Evolutionary conservation across 148 eudicot genomes (phyloP).

Genomic region (Camellia japonica): DNA sequence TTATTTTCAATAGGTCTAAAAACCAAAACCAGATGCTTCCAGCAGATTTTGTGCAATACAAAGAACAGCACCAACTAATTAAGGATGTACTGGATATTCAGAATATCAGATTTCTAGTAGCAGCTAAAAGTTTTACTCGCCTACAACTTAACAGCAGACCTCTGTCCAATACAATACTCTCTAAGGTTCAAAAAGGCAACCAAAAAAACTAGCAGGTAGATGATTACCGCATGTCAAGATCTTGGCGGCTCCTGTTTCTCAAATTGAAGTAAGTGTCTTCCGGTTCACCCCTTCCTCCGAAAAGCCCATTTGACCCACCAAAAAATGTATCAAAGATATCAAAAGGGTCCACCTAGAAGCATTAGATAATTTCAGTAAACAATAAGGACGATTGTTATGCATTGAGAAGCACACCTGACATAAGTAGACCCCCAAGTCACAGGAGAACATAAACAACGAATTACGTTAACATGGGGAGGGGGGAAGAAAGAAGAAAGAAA

Average conservation of each 20-base stretch:
- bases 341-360: constrained; percentile 73
- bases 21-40: no score
- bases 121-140: neutral
- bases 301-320: constrained; percentile 62
- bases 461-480: neutral
- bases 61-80: neutral
- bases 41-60: no score
- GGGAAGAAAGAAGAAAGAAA: neutral
- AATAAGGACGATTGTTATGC: neutral
- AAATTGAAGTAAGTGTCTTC: constrained; percentile 43
- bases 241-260: constrained; percentile 40
- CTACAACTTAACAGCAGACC: neutral
- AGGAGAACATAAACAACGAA: constrained; percentile 2
- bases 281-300: constrained; percentile 50
- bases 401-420: constrained; percentile 5
- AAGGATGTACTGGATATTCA: neutral
- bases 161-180: neutral
- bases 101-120: neutral
- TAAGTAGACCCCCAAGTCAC: neutral
- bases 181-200: neutral
- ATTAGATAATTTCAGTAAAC: constrained; percentile 14
- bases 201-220: neutral
- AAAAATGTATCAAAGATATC: constrained; percentile 68
- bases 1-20: no score
- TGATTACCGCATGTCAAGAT: constrained; percentile 70